Evolutionary conservation across 2,329 filamentous ascomycete genomes (phyloP).

Genomic region (Cordyceps farinosa): DNA sequence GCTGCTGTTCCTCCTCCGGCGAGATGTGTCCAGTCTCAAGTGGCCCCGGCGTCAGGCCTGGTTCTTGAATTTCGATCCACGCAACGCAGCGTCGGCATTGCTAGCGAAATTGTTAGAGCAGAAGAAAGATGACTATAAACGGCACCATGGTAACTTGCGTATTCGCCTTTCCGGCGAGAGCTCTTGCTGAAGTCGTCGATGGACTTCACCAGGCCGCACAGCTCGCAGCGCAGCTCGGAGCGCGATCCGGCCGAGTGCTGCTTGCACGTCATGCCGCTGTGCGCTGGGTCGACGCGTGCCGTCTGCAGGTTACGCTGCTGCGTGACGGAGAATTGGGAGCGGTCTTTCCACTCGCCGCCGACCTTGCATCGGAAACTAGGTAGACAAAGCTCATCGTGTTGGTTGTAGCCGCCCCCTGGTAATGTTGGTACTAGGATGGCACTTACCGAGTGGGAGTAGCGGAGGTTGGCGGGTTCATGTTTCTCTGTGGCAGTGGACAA

Average conservation of each 20-base stretch:
- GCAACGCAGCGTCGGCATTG: slow-evolving; percentile 33
- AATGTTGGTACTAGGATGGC: background rate
- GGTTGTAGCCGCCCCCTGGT: background rate
- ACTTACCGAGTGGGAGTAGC: background rate
- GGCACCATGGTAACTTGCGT: slow-evolving; percentile 25
- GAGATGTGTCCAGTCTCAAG: slow-evolving; percentile 34
- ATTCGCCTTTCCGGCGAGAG: slow-evolving; percentile 27
- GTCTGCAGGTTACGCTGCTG: slow-evolving; percentile 30
- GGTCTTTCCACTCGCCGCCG: slow-evolving; percentile 24
- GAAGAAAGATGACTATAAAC: background rate
- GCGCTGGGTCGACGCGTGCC: slow-evolving; percentile 26
- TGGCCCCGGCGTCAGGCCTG: slow-evolving; percentile 27
- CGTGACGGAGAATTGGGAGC: slow-evolving; percentile 31
- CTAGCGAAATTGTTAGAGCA: slow-evolving; percentile 23
- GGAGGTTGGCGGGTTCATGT: too few relatives aligned
- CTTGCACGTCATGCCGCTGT: slow-evolving; percentile 36
- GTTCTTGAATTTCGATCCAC: slow-evolving; percentile 37
- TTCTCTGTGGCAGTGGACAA: too few relatives aligned
- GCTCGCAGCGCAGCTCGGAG: slow-evolving; percentile 29
- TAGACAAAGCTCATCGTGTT: background rate
- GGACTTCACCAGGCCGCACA: slow-evolving; percentile 30
- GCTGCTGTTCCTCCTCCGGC: slow-evolving; percentile 26
- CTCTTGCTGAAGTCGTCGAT: slow-evolving; percentile 31
- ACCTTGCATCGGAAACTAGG: slow-evolving; percentile 10
- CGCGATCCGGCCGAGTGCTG: slow-evolving; percentile 29